Conservation (phyloP, 2,329 filamentous ascomycete species). For the Mariannaea elegans region DNA sequence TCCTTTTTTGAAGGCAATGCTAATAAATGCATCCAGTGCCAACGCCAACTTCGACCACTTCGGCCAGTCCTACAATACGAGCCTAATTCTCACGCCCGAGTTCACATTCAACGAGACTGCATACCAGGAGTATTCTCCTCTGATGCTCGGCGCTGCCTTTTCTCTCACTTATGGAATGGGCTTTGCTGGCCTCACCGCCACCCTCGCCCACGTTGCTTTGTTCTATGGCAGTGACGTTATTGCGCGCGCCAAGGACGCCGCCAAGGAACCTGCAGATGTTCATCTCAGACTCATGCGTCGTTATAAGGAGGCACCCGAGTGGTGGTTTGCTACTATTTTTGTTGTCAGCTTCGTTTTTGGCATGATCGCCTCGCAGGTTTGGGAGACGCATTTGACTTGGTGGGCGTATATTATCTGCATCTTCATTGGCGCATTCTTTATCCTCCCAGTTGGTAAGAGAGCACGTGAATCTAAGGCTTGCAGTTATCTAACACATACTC, state of each 20-base stretch:
- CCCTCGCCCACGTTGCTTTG: slow-evolving; percentile 63
- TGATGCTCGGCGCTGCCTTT: slow-evolving; percentile 71
- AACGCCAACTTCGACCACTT: slow-evolving; percentile 71
- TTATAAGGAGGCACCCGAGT: slow-evolving; percentile 66
- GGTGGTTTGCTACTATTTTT: slow-evolving; percentile 64
- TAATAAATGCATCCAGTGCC: slow-evolving; percentile 30
- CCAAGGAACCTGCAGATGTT: slow-evolving; percentile 63
- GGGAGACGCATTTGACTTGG: slow-evolving; percentile 14
- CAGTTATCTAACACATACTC: neutral
- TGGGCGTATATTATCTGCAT: slow-evolving; percentile 68
- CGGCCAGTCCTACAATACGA: slow-evolving; percentile 66
- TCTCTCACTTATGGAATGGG: slow-evolving; percentile 68
- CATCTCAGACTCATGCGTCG: slow-evolving; percentile 70
- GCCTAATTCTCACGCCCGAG: slow-evolving; percentile 63
- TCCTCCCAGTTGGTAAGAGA: slow-evolving; percentile 59
- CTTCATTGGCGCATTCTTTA: slow-evolving; percentile 64
- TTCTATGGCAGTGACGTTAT: slow-evolving; percentile 66
- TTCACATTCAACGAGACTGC: slow-evolving; percentile 65
- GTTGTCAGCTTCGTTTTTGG: slow-evolving; percentile 44
- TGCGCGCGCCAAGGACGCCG: slow-evolving; percentile 51
- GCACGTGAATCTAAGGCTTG: neutral
- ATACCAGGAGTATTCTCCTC: slow-evolving; percentile 73
- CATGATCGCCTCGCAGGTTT: slow-evolving; percentile 4
- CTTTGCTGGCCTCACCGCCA: slow-evolving; percentile 72
- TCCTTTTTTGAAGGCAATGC: neutral